phyloP scores from a whole-genome alignment of 129 eudicot species.

The Chrysanthemum makinoi region DNA sequence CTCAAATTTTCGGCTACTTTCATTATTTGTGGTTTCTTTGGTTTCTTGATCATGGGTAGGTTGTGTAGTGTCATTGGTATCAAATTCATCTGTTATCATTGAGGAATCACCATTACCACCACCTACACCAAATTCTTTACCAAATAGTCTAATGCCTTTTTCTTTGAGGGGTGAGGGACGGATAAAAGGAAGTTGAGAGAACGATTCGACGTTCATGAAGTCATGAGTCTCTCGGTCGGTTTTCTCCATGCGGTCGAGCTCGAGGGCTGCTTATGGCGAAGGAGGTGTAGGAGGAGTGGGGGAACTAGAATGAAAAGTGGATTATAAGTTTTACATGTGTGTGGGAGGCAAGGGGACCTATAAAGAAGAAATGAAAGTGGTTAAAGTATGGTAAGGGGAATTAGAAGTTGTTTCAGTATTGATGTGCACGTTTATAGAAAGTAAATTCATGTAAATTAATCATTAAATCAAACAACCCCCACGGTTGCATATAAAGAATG shows the following conservation, averaged over 20 bases:
- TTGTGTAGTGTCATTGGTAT: slow-evolving; percentile 15
- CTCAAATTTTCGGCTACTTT: slow-evolving; percentile 72
- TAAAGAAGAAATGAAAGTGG: slow-evolving; percentile 21
- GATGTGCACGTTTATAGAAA: slow-evolving; percentile 22
- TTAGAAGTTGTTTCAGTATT: slow-evolving; percentile 15
- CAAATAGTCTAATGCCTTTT: slow-evolving; percentile 72
- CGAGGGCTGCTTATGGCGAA: neutral
- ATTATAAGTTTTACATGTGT: slow-evolving; percentile 13
- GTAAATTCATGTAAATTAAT: slow-evolving; percentile 12
- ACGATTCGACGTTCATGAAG: slow-evolving; percentile 95
- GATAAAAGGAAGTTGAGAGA: slow-evolving; percentile 96
- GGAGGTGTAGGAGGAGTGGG: neutral
- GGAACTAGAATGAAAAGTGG: neutral
- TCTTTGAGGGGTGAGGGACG: slow-evolving; percentile 68
- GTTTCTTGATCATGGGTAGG: slow-evolving; percentile 24
- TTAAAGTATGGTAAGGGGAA: slow-evolving; percentile 20
- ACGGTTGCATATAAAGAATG: neutral
- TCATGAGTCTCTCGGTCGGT: slow-evolving; percentile 66
- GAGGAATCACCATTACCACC: slow-evolving; percentile 19
- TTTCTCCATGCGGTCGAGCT: slow-evolving; percentile 49
- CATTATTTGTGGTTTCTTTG: slow-evolving; percentile 24
- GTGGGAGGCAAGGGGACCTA: slow-evolving; percentile 33
- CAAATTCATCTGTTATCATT: slow-evolving; percentile 26
- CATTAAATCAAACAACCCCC: slow-evolving; percentile 2
- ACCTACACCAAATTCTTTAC: slow-evolving; percentile 62